Base-by-base conservation (phyloP, 2,329 filamentous ascomycete species). In the Cytospora mali region DNA sequence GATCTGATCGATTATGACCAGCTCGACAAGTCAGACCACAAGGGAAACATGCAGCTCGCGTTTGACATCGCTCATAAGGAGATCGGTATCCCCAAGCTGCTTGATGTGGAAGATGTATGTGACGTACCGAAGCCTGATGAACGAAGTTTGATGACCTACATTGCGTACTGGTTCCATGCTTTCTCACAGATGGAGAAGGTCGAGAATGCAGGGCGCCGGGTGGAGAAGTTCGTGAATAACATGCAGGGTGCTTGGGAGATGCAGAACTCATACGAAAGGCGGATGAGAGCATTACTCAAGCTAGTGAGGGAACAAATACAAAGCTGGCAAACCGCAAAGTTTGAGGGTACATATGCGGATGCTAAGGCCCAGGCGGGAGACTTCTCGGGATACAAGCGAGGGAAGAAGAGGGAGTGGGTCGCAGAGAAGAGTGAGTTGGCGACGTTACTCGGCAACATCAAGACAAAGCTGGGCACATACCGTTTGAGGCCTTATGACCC, bases 201-300 rank as follows among this genome's bases (percentile, higher is more conserved):
- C 10, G 95, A 99, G 77, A 99, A 99, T 74, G 95, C 95, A 4
- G 95, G 95, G 6, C 87, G 95, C 65, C 87, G 95, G 69, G 95
- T 99, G 6, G 95, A 99, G 79, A 99, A 99, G 77, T 99, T 99
- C 72, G 91, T 99, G 70, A 92, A 92, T 74, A 98, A 95, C 75
- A 98, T 99, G 95, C 93, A 97, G 74, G 95, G 95, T 25, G 94
- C 95, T 10, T 99, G 95, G 95, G 94, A 97, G 77, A 99, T 99
- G 95, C 93, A 99, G 77, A 96, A 92, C 73, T 91, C 90, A 31
- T 99, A 94, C 74, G 95, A 99, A 80, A 85, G 90, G 71, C 87
- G 95, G 65, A 96, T 98, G 91, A 86, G 87, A 62, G 91, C 88
- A 68, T 82, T 99, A 48, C 80, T 98, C 66, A 83, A 86, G 68